A percentile compares a stretch with the other conserved stretches of the same genome.
Evolutionary conservation across 1,284 basidiomycete species (phyloP).

Genomic region (Pascua guehoae): DNA sequence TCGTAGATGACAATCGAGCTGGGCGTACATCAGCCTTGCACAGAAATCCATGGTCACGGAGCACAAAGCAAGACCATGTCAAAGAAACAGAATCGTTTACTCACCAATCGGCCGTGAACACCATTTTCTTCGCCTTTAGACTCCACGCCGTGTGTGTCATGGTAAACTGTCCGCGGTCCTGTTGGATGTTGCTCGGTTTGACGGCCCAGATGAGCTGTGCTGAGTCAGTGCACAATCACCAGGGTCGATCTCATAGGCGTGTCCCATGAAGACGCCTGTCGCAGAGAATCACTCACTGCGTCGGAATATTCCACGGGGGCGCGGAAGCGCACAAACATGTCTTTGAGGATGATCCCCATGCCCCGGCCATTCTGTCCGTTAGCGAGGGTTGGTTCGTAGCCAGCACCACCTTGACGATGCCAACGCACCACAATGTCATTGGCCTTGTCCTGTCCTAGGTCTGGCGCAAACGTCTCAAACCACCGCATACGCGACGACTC

Average conservation of each 20-base stretch:
- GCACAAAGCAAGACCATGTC: too few species aligned
- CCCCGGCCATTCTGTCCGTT: constrained; percentile 33
- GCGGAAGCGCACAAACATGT: constrained; percentile 21
- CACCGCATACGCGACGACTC: constrained; percentile 42
- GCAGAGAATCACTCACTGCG: constrained; percentile 29
- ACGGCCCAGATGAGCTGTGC: constrained; percentile 41
- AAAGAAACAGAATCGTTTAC: too few species aligned
- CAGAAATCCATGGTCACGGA: too few species aligned
- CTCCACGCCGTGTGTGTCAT: constrained; percentile 36
- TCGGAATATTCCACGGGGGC: constrained; percentile 47
- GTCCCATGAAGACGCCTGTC: neutral
- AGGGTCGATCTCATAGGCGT: too few species aligned
- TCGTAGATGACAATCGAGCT: neutral
- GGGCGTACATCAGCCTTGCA: too few species aligned
- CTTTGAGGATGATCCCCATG: constrained; percentile 39
- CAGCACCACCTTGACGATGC: too few species aligned
- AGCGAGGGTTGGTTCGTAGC: too few species aligned
- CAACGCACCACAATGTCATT: too few species aligned
- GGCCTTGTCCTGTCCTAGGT: constrained; percentile 31
- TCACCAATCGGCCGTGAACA: constrained; percentile 26
- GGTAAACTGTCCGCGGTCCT: constrained; percentile 33
- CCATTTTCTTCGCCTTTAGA: constrained; percentile 34
- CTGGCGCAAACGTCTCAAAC: constrained; percentile 26
- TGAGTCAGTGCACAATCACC: constrained; percentile 5
- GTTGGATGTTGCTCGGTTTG: constrained; percentile 32